phyloP scores from a whole-genome alignment of 2,329 filamentous ascomycete genomes.

The Periconia digitata region DNA sequence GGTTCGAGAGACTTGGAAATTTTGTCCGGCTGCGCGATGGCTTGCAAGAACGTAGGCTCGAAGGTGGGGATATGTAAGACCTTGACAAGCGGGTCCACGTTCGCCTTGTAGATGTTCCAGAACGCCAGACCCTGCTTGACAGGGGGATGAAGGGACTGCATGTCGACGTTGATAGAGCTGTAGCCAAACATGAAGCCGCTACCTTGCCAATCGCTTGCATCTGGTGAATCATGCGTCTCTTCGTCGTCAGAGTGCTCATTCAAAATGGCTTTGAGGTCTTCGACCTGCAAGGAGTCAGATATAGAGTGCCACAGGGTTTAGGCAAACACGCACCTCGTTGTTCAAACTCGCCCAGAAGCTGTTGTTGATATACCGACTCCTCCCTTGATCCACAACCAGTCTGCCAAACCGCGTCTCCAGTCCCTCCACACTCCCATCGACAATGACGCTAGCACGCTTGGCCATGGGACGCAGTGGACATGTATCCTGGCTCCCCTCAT shows the following conservation, averaged over 20 bases:
- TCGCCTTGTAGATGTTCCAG: conserved; percentile 72
- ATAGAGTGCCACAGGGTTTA: background rate
- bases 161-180: conserved; percentile 68
- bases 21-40: conserved; percentile 60
- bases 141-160: conserved; percentile 65
- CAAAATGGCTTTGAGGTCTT: conserved; percentile 63
- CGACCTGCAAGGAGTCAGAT: conserved; percentile 47
- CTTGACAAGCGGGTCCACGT: conserved; percentile 73
- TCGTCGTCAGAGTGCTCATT: conserved; percentile 65
- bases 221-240: conserved; percentile 52
- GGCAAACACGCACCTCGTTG: conserved; percentile 60
- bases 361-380: conserved; percentile 73
- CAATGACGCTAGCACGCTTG: conserved; percentile 19
- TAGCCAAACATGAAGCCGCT: conserved; percentile 75
- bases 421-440: conserved; percentile 39
- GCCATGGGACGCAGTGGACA: conserved; percentile 9
- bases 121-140: conserved; percentile 66
- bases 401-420: conserved; percentile 63
- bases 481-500: background rate
- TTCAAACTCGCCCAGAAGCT: conserved; percentile 76
- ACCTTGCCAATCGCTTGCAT: conserved; percentile 53
- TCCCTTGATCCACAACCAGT: conserved; percentile 70
- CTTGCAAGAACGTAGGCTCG: conserved; percentile 62
- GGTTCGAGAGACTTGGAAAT: conserved; percentile 61
- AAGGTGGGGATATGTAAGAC: conserved; percentile 70